Base-by-base conservation (phyloP, 176 grass and related monocot species). In the Elaeis guineensis region DNA sequence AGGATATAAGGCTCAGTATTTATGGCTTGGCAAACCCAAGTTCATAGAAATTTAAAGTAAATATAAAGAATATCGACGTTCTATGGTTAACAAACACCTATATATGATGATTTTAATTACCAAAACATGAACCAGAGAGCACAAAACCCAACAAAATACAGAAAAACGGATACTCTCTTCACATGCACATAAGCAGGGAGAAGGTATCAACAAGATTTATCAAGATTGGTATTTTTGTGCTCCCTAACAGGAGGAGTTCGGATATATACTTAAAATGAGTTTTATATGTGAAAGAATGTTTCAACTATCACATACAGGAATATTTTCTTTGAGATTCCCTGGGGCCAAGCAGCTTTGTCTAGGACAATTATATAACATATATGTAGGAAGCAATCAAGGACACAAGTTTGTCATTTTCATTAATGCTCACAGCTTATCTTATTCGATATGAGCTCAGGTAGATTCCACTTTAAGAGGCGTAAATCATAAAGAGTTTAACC, bases 321-420 rank as follows among this genome's bases (percentile, higher is more conserved):
- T 14, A 44, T 44, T 44, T 44, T 44, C 35, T 44, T 12, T 44
- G 16, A 78, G 49, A 68, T 72, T 58, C 39, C 57, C 9, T 66
- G 72, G 67, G 70, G 51, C 71, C 64, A 76, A 72, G 66, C 56
- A 62, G 57, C 58, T 75, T 21, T 75, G 21, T 29, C 58, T 20
- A 51, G 68, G 52, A 25, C 60, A 71, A 48, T 52, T 55, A 28
- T 30, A 63, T 55, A 44, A 44, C 29, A 39, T 59, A 54, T 73
- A 28, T 50, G 2, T 7, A 9, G 4, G 49, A 63, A 55, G 50
- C 70, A 55, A 73, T 73, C 19, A 35, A 48, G 18, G 16, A 48
- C 52, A 52, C 55, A 6, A 54, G 16, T 65, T 54, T 63, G 59
- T 73, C 50, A 8, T 44, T 12, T 52, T 32, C 30, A 30, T 52